Percentiles rank a stretch among this genome's conserved stretches.
phyloP scores from a whole-genome alignment of 2,329 filamentous ascomycete genomes.

The Pyrenophora graminea region DNA sequence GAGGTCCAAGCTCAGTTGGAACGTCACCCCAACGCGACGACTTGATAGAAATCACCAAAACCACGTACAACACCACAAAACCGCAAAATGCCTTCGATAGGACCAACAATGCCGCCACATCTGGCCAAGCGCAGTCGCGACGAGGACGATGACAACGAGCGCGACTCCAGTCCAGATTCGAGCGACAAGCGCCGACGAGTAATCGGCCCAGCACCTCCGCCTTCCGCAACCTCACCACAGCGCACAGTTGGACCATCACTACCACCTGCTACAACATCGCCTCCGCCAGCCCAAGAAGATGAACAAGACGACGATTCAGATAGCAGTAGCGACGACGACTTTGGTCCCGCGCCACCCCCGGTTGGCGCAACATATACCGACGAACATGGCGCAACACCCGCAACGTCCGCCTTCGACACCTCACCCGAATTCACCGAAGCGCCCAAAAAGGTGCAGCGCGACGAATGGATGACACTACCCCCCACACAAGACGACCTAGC shows the following conservation, averaged over 20 bases:
- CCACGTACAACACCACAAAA: conserved; percentile 23
- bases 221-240: conserved; percentile 34
- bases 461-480: conserved; percentile 66
- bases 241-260: conserved; percentile 58
- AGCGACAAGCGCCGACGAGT: conserved; percentile 58
- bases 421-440: conserved; percentile 37
- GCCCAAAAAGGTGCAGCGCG: conserved; percentile 64
- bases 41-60: not conserved
- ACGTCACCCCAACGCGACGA: conserved; percentile 17
- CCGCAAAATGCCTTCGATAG: conserved; percentile 66
- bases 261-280: conserved; percentile 51
- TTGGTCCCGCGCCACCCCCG: conserved; percentile 52
- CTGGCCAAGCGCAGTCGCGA: conserved; percentile 59
- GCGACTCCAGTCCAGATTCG: conserved; percentile 47
- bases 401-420: conserved; percentile 39
- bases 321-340: conserved; percentile 49
- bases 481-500: conserved; percentile 55
- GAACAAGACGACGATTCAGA: conserved; percentile 42
- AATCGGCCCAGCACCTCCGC: conserved; percentile 61
- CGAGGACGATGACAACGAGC: conserved; percentile 48
- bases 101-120: conserved; percentile 71
- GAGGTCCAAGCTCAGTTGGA: conserved; percentile 28
- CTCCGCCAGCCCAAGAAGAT: conserved; percentile 48
- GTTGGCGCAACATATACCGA: conserved; percentile 18
- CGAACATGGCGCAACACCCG: conserved; percentile 16